Evolutionary conservation across 768 basidiomycete species (phyloP).

Genomic region (Lepiota venenata): DNA sequence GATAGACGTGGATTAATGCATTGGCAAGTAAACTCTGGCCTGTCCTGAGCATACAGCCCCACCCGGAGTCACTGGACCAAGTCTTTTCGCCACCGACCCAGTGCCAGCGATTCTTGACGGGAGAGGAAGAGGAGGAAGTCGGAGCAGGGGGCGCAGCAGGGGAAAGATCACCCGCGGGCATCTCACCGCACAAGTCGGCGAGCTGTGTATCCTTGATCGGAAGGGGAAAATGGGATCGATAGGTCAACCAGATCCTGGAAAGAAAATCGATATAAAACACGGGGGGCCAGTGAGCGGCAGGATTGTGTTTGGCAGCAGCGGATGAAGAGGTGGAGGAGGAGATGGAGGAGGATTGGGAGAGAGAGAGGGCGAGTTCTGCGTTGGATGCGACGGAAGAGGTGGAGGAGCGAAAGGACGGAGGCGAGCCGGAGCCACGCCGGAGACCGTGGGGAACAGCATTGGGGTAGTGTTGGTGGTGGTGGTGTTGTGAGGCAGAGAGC

Average conservation of each 20-base stretch:
- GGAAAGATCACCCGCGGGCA: slow-evolving; percentile 24
- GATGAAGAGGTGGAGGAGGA: slow-evolving; percentile 1
- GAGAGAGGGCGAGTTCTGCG: slow-evolving; percentile 15
- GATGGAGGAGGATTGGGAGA: slow-evolving; percentile 20
- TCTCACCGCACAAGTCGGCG: slow-evolving; percentile 28
- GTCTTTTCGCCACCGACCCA: slow-evolving; percentile 70
- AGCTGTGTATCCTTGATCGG: slow-evolving; percentile 68
- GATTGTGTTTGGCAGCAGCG: slow-evolving; percentile 23
- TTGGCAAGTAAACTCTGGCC: slow-evolving; percentile 35
- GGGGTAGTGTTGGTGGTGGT: too few relatives aligned
- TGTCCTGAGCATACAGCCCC: slow-evolving; percentile 37
- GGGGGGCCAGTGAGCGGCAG: slow-evolving; percentile 66
- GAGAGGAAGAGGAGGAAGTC: slow-evolving; percentile 6
- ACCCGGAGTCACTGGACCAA: slow-evolving; percentile 42
- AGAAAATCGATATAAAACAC: slow-evolving; percentile 89
- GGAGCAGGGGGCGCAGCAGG: slow-evolving; percentile 1
- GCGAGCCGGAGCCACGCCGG: slow-evolving; percentile 29
- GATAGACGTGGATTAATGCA: slow-evolving; percentile 50
- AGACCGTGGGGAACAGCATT: slow-evolving; percentile 4
- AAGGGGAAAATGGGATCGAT: slow-evolving; percentile 74
- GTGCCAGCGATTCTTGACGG: slow-evolving; percentile 53
- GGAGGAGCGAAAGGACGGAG: slow-evolving; percentile 42
- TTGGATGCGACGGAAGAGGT: slow-evolving; percentile 28
- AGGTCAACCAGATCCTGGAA: slow-evolving; percentile 87
- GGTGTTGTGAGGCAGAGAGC: slow-evolving; percentile 5